phyloP scores from a whole-genome alignment of 495 filamentous ascomycete genomes.

The Aeminium ludgeri region DNA sequence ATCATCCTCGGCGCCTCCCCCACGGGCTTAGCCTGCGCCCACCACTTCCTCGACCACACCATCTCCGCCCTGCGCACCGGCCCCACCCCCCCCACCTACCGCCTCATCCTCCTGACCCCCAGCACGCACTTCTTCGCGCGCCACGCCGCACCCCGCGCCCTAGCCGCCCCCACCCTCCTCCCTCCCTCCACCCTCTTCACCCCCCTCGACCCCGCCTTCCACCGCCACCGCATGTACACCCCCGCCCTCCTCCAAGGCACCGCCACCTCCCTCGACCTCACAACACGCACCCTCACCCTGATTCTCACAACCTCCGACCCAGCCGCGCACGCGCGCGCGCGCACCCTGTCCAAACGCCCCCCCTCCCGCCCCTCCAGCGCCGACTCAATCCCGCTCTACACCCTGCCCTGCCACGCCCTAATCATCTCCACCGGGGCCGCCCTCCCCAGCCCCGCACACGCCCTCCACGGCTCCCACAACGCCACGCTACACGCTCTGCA shows the following conservation, averaged over 20 bases:
- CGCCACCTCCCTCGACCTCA: constrained; percentile 33
- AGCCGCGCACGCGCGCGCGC: constrained; percentile 35
- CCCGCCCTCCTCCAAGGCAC: constrained; percentile 42
- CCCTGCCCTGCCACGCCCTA: constrained; percentile 20
- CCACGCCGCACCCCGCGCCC: constrained; percentile 31
- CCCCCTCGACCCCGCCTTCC: constrained; percentile 35
- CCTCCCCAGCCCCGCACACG: constrained; percentile 16
- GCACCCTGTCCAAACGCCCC: constrained; percentile 3
- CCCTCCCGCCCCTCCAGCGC: background rate
- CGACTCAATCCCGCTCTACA: constrained; percentile 3
- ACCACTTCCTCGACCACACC: constrained; percentile 39
- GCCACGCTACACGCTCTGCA: constrained; percentile 17
- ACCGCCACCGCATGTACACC: constrained; percentile 28
- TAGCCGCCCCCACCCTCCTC: constrained; percentile 29
- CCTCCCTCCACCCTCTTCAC: constrained; percentile 29
- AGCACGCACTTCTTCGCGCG: constrained; percentile 36
- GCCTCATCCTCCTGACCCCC: constrained; percentile 40
- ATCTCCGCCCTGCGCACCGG: constrained; percentile 22
- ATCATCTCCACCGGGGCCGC: constrained; percentile 19
- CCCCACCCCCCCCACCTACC: constrained; percentile 25
- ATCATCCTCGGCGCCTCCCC: constrained; percentile 49
- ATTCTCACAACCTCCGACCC: constrained; percentile 31
- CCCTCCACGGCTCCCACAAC: constrained; percentile 20
- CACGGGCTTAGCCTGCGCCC: constrained; percentile 41
- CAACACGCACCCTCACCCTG: constrained; percentile 16